These are phyloP conservation scores for Sarcocystis neurona DNA, from an alignment of 169 alveolate genomes.

Conservation along the genomic window DNA sequence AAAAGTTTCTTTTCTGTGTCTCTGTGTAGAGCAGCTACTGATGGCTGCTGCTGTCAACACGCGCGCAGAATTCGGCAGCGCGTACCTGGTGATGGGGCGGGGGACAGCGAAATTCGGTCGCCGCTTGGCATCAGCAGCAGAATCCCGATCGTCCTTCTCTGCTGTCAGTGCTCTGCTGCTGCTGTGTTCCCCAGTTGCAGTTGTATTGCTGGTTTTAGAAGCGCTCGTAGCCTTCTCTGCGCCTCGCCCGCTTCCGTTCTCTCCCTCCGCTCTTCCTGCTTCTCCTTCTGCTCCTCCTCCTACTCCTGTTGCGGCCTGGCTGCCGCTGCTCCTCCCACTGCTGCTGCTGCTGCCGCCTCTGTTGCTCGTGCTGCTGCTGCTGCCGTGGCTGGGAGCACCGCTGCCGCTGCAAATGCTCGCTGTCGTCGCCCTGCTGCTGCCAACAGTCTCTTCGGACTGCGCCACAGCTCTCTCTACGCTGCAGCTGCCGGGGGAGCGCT, in stretches of 20 bases:
- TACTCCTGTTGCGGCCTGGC: conserved; percentile 13
- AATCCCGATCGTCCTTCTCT: neutral
- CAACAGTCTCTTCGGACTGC: too few relatives aligned
- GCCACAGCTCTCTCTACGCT: too few relatives aligned
- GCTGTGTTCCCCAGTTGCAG: neutral
- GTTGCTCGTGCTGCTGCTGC: neutral
- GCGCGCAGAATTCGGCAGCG: neutral
- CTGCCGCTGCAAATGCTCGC: conserved; percentile 4
- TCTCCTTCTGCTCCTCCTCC: neutral
- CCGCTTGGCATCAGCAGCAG: neutral
- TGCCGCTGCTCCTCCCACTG: neutral
- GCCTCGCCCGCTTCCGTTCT: conserved; percentile 13
- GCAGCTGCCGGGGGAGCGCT: neutral
- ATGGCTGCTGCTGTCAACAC: neutral
- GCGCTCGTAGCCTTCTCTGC: neutral
- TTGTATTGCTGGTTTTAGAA: neutral
- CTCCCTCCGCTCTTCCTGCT: neutral
- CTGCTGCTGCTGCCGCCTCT: conserved; percentile 7
- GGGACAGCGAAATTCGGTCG: neutral
- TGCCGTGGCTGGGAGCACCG: neutral
- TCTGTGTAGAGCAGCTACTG: too few relatives aligned
- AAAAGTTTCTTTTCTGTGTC: too few relatives aligned
- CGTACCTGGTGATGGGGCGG: too few relatives aligned
- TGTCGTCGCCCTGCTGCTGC: neutral
- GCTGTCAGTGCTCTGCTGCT: neutral